Evolutionary conservation across 768 basidiomycete species (phyloP), one percentile per base, ranked within the genome.

Genomic region (Daedaleopsis sinensis): DNA sequence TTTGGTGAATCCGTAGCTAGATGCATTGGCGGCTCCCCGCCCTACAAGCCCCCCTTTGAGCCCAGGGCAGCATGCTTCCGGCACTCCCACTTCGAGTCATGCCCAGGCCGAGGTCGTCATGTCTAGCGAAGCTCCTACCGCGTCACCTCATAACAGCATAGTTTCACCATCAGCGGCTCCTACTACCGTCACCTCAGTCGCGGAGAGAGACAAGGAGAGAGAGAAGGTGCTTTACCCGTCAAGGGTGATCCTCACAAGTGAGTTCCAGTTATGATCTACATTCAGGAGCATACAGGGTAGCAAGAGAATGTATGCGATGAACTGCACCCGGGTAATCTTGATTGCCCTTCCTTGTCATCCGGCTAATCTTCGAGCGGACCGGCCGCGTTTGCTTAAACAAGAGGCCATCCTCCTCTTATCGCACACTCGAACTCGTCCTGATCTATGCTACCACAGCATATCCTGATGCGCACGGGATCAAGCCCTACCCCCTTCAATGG

Each of bases 391-490:
- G 27, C 27, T 7, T 32, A 32, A 3, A 32, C 27, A 32, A 32
- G 32, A 8, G 27, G 24, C 4, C 49, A 11, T 7, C 42, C 13
- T n/a, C 19, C 55, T 48, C 16, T 50, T 57, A 44, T 44, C 37
- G n/a, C 44, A 59, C 38, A 50, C 53, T 58, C 35, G 23, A 32
- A 35, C 19, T 48, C 42, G 42, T 62, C n/a, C 27, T 18, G 21
- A 38, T 16, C 16, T 27, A 27, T 44, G 27, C 27, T 46, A 50
- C 58, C 55, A 23, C 62, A 84, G 80, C 94, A 1, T 96, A 97
- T 73, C 94, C 96, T n/a, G 91, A 91, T 69, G 94, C 97, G 70
- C 87, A 92, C 70, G 93, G 93, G 9, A 93, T 96, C 70, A 78
- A 82, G 42, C 96, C 96, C 0, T 82, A 85, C 70, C 85, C 87